Conservation (phyloP, 75 land plant genomes). For the Adiantum capillusveneris region DNA sequence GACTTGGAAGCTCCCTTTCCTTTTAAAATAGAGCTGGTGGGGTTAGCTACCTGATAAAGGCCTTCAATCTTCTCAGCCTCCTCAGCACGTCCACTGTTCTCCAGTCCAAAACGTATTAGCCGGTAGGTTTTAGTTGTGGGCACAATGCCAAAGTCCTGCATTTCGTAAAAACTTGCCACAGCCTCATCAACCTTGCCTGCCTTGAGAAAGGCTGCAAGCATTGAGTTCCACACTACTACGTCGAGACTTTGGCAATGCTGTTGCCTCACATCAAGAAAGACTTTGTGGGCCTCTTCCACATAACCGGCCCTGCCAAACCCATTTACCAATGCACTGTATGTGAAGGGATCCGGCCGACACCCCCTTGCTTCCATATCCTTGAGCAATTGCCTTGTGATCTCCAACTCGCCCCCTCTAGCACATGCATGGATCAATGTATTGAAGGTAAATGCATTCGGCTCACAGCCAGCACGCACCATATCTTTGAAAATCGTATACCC, state of each 20-base stretch:
- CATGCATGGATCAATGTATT: conserved; percentile 45
- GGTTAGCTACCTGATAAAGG: too few relatives aligned
- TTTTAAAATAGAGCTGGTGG: too few relatives aligned
- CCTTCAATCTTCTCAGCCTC: conserved; percentile 1
- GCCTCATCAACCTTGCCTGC: conserved; percentile 38
- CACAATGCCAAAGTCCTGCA: not conserved
- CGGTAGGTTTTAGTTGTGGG: not conserved
- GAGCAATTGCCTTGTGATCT: conserved; percentile 38
- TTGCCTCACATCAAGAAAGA: conserved; percentile 47
- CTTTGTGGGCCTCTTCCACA: conserved; percentile 51
- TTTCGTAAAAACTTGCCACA: conserved; percentile 9
- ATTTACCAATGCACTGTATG: conserved; percentile 60
- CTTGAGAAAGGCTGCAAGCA: conserved; percentile 41
- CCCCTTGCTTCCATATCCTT: conserved; percentile 46
- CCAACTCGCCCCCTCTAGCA: conserved; percentile 53
- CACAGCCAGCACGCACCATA: conserved; percentile 28
- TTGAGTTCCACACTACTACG: conserved; percentile 53
- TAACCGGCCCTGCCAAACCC: conserved; percentile 39
- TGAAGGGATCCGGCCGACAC: conserved; percentile 42
- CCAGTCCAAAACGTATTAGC: not conserved
- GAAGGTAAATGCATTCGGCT: conserved; percentile 51
- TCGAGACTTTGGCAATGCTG: conserved; percentile 51
- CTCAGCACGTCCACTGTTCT: not conserved
- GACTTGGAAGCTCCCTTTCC: too few relatives aligned
- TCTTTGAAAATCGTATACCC: conserved; percentile 33